Conservation (phyloP, 768 basidiomycete genomes). For the Leccinum truebloodii region DNA sequence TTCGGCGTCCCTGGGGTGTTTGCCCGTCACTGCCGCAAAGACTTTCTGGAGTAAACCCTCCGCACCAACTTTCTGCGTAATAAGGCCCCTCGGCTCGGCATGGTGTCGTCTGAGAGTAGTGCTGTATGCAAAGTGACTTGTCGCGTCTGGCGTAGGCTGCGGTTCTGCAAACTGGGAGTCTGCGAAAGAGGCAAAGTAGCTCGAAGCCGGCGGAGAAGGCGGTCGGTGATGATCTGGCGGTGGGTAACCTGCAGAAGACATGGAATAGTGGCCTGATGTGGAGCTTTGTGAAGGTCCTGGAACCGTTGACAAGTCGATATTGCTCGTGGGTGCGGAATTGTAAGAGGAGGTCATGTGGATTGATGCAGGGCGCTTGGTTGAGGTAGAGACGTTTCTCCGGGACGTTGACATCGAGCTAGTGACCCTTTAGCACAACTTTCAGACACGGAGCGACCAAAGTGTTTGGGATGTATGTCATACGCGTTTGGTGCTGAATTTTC, state of each 20-base stretch:
- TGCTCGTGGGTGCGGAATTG: slow-evolving; percentile 4
- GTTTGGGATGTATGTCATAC: background rate
- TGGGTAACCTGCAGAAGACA: slow-evolving; percentile 11
- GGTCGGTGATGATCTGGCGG: slow-evolving; percentile 25
- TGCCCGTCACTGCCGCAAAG: slow-evolving; percentile 36
- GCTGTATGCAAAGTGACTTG: slow-evolving; percentile 79
- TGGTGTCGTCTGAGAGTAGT: slow-evolving; percentile 75
- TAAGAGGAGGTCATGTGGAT: slow-evolving; percentile 11
- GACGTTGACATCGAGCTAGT: slow-evolving; percentile 28
- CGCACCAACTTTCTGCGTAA: slow-evolving; percentile 47
- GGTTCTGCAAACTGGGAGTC: slow-evolving; percentile 48
- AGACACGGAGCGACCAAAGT: background rate
- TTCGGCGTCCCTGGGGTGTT: slow-evolving; percentile 31
- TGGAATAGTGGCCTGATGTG: slow-evolving; percentile 23
- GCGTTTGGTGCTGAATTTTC: background rate
- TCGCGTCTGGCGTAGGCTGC: slow-evolving; percentile 62
- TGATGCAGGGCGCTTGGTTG: slow-evolving; percentile 21
- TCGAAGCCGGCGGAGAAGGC: slow-evolving; percentile 76
- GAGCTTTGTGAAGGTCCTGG: slow-evolving; percentile 22
- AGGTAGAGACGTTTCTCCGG: slow-evolving; percentile 21
- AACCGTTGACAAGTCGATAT: slow-evolving; percentile 18
- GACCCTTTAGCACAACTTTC: background rate
- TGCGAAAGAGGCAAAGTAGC: slow-evolving; percentile 70
- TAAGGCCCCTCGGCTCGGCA: slow-evolving; percentile 39
- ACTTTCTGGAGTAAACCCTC: slow-evolving; percentile 51